Evolutionary conservation across 2,329 filamentous ascomycete genomes (phyloP), one percentile per base, ranked within the genome.

Genomic region (Xylaria sp.): DNA sequence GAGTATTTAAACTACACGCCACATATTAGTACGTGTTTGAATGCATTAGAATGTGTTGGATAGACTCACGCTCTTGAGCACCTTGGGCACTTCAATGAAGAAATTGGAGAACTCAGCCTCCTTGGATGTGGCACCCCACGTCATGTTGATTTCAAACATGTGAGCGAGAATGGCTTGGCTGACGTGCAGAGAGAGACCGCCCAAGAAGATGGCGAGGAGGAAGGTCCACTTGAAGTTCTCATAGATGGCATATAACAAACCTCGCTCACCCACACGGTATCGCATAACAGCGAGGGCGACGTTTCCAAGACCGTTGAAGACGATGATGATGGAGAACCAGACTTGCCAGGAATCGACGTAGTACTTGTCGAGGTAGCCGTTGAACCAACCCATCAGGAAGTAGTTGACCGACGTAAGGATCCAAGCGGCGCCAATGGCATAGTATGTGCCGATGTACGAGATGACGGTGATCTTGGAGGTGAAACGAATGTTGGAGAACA

Each of bases 91-190:
- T 78, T 96, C 93, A 69, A 93, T 91, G 82, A 94, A 95, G 82
- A 97, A 97, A 80, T 93, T 92, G 31, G 91, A 91, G 76, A 91
- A 90, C 75, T 94, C 91, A 59, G 89, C 88, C 82, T 97, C 94
- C 82, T 97, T 97, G 49, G 90, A 88, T 0, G 94, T 97, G 1
- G 93, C 90, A 60, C 93, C 93, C 93, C 93, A 96, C 2, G 88
- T 89, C 91, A 96, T 95, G 81, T 96, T 87, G 77, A 95, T 89
- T 82, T 92, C 89, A 78, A 96, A 92, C 88, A 96, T 93, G 83
- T 97, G 94, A 4, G 90, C 86, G 55, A 96, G 81, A 41, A 97
- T 84, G 1, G 93, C 93, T 79, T 94, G 91, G 36, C 89, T 92
- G 58, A 97, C 88, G 81, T 97, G 93, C 43, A 97, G 86, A 0